These are phyloP conservation scores for Lantana camara DNA, from an alignment of 257 asterid species.

Conservation along the genomic window DNA sequence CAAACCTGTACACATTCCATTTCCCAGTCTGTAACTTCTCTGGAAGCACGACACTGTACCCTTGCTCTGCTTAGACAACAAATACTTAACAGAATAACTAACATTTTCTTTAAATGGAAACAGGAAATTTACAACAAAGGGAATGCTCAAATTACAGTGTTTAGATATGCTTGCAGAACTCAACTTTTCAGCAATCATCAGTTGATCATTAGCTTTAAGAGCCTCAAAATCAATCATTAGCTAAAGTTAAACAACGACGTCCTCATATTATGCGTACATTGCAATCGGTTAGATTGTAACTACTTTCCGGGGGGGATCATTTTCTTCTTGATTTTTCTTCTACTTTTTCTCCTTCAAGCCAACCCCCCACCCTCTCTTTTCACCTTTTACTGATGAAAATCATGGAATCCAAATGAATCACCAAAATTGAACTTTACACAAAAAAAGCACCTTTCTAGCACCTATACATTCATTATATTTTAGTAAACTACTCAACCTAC, in stretches of 20 bases:
- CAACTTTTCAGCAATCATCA: not conserved
- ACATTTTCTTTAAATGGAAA: not conserved
- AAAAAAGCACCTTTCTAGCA: slow-evolving; percentile 3
- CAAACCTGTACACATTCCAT: slow-evolving; percentile 74
- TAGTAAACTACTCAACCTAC: not conserved
- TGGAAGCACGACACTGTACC: slow-evolving; percentile 69
- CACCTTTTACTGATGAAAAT: not conserved
- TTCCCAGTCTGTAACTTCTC: slow-evolving; percentile 68
- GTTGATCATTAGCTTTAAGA: not conserved
- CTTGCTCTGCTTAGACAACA: slow-evolving; percentile 41
- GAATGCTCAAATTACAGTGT: not conserved
- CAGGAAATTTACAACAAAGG: not conserved
- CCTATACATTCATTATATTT: not conserved
- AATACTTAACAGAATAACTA: not conserved
- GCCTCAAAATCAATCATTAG: not conserved
- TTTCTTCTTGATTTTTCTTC: too few relatives aligned
- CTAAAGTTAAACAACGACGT: not conserved
- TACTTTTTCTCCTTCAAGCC: not conserved
- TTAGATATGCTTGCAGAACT: not conserved
- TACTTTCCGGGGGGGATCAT: too few relatives aligned
- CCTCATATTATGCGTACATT: too few relatives aligned
- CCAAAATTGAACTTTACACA: slow-evolving; percentile 3
- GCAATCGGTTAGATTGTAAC: too few relatives aligned
- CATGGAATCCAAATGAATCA: slow-evolving; percentile 18
- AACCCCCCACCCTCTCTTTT: not conserved